These are phyloP conservation scores for Bertia moriformis DNA, from an alignment of 2,329 filamentous ascomycete genomes.

Conservation along the genomic window DNA sequence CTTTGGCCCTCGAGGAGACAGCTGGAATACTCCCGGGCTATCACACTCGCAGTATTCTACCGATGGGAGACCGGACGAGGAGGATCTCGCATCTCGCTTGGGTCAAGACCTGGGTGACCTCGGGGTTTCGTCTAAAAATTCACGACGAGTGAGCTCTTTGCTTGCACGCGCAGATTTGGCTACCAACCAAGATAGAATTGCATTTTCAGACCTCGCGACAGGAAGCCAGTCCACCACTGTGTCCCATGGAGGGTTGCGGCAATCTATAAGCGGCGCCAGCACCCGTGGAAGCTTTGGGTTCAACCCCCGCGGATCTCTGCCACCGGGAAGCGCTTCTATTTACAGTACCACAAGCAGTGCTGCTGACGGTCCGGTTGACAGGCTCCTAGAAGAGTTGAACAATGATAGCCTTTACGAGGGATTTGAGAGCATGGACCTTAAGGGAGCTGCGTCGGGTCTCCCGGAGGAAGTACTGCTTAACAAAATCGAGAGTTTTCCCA, in stretches of 20 bases:
- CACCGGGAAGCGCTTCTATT: slow-evolving; percentile 6
- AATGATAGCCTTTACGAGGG: slow-evolving; percentile 49
- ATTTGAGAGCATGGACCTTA: slow-evolving; percentile 57
- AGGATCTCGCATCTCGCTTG: slow-evolving; percentile 54
- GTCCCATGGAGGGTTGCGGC: slow-evolving; percentile 56
- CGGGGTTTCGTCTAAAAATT: slow-evolving; percentile 41
- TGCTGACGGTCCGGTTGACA: slow-evolving; percentile 54
- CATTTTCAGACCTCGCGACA: slow-evolving; percentile 19
- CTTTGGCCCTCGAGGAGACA: slow-evolving; percentile 45
- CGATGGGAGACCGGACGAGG: slow-evolving; percentile 26
- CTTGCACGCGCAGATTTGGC: slow-evolving; percentile 76
- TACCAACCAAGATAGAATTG: slow-evolving; percentile 63
- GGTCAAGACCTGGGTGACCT: slow-evolving; percentile 46
- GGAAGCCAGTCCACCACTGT: slow-evolving; percentile 46
- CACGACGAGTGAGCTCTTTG: slow-evolving; percentile 77
- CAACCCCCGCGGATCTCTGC: neutral
- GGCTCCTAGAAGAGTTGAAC: slow-evolving; percentile 53
- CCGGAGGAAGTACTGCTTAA: slow-evolving; percentile 59
- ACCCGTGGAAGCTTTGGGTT: neutral
- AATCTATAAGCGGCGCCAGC: slow-evolving; percentile 41
- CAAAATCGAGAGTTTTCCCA: slow-evolving; percentile 53
- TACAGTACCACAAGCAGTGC: slow-evolving; percentile 41
- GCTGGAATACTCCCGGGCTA: slow-evolving; percentile 31
- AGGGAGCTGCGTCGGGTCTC: slow-evolving; percentile 57
- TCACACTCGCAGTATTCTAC: slow-evolving; percentile 22